These are phyloP conservation scores for Fusarium scirpi DNA, from an alignment of 2,329 filamentous ascomycete species.

Conservation along the genomic window DNA sequence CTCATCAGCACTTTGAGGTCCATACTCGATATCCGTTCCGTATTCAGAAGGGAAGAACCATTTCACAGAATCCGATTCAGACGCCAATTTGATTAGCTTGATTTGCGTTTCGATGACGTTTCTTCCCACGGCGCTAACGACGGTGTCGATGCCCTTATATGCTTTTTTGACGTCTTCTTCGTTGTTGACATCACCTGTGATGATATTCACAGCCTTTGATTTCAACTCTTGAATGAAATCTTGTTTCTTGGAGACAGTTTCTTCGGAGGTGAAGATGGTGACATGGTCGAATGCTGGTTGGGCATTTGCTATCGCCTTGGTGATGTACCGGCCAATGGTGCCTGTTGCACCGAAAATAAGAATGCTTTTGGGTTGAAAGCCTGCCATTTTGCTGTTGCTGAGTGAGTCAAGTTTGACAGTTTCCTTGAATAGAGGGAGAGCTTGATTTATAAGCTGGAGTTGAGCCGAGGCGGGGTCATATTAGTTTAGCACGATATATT, in stretches of 20 bases:
- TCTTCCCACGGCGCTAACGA: slow-evolving; percentile 74
- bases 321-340: slow-evolving; percentile 57
- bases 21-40: slow-evolving; percentile 74
- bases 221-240: slow-evolving; percentile 38
- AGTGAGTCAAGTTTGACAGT: background rate
- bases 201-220: slow-evolving; percentile 40
- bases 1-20: slow-evolving; percentile 67
- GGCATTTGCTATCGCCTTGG: slow-evolving; percentile 52
- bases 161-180: slow-evolving; percentile 64
- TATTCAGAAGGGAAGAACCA: slow-evolving; percentile 78
- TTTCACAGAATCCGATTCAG: slow-evolving; percentile 63
- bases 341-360: slow-evolving; percentile 57
- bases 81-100: slow-evolving; percentile 70
- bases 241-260: slow-evolving; percentile 34
- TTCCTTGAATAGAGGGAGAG: background rate
- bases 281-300: slow-evolving; percentile 51
- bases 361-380: slow-evolving; percentile 37
- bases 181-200: slow-evolving; percentile 54
- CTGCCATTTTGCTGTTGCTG: slow-evolving; percentile 27
- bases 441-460: slow-evolving; percentile 14
- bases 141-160: slow-evolving; percentile 71
- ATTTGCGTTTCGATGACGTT: slow-evolving; percentile 71
- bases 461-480: slow-evolving; percentile 20
- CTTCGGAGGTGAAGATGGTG: slow-evolving; percentile 51
- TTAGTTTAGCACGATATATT: slow-evolving; percentile 16